Percentiles rank a stretch among this genome's conserved stretches.
phyloP scores from a whole-genome alignment of 129 eudicot species.

The Flaveria bidentis region DNA sequence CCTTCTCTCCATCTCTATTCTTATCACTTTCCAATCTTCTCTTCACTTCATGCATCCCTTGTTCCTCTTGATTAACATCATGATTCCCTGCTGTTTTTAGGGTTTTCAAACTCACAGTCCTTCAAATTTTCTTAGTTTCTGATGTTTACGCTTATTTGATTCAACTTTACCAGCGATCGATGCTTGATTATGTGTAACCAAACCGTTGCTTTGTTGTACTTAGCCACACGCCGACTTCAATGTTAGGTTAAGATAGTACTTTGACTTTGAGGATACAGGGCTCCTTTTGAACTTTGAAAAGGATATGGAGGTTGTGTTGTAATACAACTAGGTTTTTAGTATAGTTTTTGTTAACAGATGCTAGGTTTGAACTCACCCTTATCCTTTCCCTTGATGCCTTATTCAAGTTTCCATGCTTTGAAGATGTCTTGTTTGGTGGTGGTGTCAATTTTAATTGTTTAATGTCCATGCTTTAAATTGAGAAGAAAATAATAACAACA shows the following conservation, averaged over 20 bases:
- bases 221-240: neutral
- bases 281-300: neutral
- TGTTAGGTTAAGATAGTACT: conserved; percentile 6
- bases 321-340: neutral
- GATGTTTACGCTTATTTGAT: neutral
- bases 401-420: neutral
- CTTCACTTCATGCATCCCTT: conserved; percentile 23
- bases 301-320: conserved; percentile 6
- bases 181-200: neutral
- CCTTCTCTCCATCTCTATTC: neutral
- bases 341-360: neutral
- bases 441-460: neutral
- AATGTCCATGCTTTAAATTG: neutral
- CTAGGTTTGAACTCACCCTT: neutral
- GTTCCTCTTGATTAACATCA: too few relatives aligned
- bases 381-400: neutral
- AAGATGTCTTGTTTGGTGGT: neutral
- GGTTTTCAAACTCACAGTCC: conserved; percentile 6
- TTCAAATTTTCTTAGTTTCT: neutral
- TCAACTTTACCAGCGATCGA: neutral
- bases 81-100: neutral
- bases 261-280: conserved; percentile 9
- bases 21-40: neutral
- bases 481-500: neutral
- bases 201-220: neutral